phyloP scores from a whole-genome alignment of 257 asterid species.

The Solanum arcanum region DNA sequence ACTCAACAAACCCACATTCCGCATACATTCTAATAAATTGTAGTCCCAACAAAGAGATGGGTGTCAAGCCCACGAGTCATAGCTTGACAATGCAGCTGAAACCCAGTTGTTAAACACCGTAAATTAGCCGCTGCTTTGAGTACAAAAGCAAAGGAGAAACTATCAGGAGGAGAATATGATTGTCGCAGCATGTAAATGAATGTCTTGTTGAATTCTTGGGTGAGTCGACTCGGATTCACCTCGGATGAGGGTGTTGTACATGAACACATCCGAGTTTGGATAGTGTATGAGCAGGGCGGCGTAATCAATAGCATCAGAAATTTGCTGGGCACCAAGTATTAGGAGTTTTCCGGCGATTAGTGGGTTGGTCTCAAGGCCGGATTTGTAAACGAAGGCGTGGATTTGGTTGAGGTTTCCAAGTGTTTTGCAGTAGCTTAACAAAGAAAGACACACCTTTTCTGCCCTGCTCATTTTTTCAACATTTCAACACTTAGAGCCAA shows the following conservation, averaged over 20 bases:
- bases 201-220: conserved; percentile 38
- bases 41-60: conserved; percentile 71
- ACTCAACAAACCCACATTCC: conserved; percentile 44
- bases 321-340: conserved; percentile 48
- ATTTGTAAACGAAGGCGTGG: conserved; percentile 45
- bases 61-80: conserved; percentile 41
- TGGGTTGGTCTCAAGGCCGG: conserved; percentile 51
- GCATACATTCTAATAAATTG: conserved; percentile 81
- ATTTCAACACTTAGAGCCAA: not conserved
- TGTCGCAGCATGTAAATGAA: conserved; percentile 39
- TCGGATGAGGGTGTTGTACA: conserved; percentile 80
- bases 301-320: conserved; percentile 44
- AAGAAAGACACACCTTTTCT: conserved; percentile 25
- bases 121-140: conserved; percentile 68
- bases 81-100: conserved; percentile 69
- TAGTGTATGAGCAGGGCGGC: conserved; percentile 39
- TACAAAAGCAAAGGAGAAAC: conserved; percentile 66
- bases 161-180: conserved; percentile 33
- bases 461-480: conserved; percentile 25
- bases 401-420: conserved; percentile 45
- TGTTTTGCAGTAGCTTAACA: conserved; percentile 43
- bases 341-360: conserved; percentile 59
- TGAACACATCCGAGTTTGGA: conserved; percentile 61
- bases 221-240: conserved; percentile 55
- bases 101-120: conserved; percentile 39